These are phyloP conservation scores for Vaccinium myrtillus DNA, from an alignment of 148 eudicot genomes.

Conservation along the genomic window DNA sequence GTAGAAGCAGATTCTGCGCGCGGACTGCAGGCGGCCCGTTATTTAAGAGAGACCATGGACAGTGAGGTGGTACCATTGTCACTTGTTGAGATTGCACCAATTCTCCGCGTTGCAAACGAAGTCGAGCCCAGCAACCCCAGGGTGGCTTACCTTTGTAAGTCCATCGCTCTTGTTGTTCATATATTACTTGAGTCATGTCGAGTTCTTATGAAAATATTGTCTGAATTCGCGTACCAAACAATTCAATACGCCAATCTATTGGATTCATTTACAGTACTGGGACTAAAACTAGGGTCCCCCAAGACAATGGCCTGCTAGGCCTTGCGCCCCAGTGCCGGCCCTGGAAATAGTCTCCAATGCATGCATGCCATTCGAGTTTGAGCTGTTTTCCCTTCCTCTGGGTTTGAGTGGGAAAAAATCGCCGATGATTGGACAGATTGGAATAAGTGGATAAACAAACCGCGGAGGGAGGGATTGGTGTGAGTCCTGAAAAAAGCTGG, in stretches of 20 bases:
- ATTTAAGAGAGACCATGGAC: conserved; percentile 55
- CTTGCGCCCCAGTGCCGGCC: too few species aligned
- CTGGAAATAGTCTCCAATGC: too few species aligned
- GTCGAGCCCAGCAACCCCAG: conserved; percentile 56
- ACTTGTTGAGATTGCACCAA: conserved; percentile 63
- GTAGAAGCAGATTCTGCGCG: conserved; percentile 40
- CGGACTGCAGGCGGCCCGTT: conserved; percentile 63
- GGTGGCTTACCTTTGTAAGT: conserved; percentile 70
- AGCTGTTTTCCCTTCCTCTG: conserved; percentile 29
- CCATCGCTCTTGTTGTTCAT: neutral
- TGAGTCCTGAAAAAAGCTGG: conserved; percentile 69
- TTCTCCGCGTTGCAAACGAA: conserved; percentile 71
- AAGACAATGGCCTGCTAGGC: too few species aligned
- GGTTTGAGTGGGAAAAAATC: conserved; percentile 79
- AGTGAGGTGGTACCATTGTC: conserved; percentile 77
- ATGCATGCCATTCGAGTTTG: too few species aligned
- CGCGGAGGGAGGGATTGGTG: conserved; percentile 61
- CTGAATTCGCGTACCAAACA: neutral
- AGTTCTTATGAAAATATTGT: neutral
- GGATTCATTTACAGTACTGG: neutral
- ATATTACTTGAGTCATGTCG: neutral
- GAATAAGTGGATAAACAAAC: conserved; percentile 72
- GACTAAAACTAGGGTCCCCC: too few species aligned
- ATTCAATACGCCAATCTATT: conserved; percentile 1
- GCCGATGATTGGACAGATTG: conserved; percentile 74